Evolutionary conservation across 2,329 filamentous ascomycete genomes (phyloP).

Genomic region (Pseudogymnoascus sp.): DNA sequence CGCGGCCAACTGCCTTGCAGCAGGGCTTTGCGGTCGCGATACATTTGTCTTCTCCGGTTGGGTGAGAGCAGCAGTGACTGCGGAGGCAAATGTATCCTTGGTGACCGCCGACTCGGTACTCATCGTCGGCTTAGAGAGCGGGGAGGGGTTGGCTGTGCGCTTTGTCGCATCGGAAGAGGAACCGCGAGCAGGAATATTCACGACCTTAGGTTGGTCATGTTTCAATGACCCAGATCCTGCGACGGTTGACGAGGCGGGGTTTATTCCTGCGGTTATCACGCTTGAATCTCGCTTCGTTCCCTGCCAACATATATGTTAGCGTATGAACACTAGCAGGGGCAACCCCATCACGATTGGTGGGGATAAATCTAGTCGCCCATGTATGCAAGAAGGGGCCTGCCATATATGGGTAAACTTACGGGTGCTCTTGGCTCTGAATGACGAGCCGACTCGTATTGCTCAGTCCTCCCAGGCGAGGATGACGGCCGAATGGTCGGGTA

Average conservation of each 20-base stretch:
- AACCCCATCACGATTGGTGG: slow-evolving; percentile 7
- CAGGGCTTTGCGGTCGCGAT: slow-evolving; percentile 40
- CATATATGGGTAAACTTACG: slow-evolving; percentile 42
- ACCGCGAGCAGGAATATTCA: slow-evolving; percentile 52
- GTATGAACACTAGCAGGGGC: slow-evolving; percentile 2
- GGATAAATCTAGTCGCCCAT: slow-evolving; percentile 3
- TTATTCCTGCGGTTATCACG: slow-evolving; percentile 29
- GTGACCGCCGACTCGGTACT: slow-evolving; percentile 40
- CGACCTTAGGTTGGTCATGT: slow-evolving; percentile 45
- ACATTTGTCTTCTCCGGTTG: slow-evolving; percentile 18
- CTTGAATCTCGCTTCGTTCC: slow-evolving; percentile 50
- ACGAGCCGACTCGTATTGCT: background rate
- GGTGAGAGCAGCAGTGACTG: slow-evolving; percentile 27
- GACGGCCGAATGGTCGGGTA: slow-evolving; percentile 22
- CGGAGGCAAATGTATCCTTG: slow-evolving; percentile 33
- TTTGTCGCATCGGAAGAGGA: slow-evolving; percentile 57
- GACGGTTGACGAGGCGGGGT: slow-evolving; percentile 35
- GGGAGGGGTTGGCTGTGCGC: slow-evolving; percentile 59
- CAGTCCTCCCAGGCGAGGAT: slow-evolving; percentile 14
- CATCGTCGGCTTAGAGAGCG: slow-evolving; percentile 65
- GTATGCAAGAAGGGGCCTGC: slow-evolving; percentile 5
- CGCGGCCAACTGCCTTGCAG: slow-evolving; percentile 77
- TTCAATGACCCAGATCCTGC: slow-evolving; percentile 34
- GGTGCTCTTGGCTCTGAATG: slow-evolving; percentile 34
- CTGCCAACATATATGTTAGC: slow-evolving; percentile 32